Conservation (phyloP, 306 rosid species). For the Hippophae tibetana region DNA sequence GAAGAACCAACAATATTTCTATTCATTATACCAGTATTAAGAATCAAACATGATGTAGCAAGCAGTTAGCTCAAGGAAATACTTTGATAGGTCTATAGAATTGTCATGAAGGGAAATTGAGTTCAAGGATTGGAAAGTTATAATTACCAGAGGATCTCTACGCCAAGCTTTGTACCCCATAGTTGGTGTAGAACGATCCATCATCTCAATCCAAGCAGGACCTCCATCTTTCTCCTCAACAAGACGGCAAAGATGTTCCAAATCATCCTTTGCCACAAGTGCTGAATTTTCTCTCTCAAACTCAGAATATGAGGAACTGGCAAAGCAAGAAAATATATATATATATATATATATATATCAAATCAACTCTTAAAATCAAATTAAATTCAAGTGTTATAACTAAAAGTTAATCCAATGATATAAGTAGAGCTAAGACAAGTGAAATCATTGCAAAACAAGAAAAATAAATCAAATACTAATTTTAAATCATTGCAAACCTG, state of each 20-base stretch:
- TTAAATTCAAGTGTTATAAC: not conserved
- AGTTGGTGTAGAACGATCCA: conserved; percentile 70
- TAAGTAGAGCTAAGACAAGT: no score
- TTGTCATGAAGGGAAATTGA: not conserved
- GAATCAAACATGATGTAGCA: not conserved
- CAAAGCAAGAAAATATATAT: not conserved
- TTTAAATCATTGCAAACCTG: no score
- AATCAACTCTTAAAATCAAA: not conserved
- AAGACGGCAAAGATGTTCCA: conserved; percentile 37
- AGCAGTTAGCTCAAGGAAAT: not conserved
- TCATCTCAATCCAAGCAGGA: conserved; percentile 87
- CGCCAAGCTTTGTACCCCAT: conserved; percentile 79
- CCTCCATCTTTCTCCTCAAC: conserved; percentile 69
- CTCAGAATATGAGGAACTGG: conserved; percentile 28
- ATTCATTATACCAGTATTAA: not conserved
- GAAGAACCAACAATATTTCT: no score
- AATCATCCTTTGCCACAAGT: conserved; percentile 32
- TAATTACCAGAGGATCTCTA: conserved; percentile 44
- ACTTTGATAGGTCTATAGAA: conserved; percentile 3
- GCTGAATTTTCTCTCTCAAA: conserved; percentile 24
- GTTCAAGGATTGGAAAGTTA: not conserved
- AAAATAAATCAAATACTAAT: not conserved
- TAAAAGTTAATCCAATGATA: no score
- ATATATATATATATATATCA: not conserved
- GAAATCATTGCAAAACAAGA: not conserved